Conservation (phyloP, 1,284 basidiomycete species). For the Sporisorium scitamineum region DNA sequence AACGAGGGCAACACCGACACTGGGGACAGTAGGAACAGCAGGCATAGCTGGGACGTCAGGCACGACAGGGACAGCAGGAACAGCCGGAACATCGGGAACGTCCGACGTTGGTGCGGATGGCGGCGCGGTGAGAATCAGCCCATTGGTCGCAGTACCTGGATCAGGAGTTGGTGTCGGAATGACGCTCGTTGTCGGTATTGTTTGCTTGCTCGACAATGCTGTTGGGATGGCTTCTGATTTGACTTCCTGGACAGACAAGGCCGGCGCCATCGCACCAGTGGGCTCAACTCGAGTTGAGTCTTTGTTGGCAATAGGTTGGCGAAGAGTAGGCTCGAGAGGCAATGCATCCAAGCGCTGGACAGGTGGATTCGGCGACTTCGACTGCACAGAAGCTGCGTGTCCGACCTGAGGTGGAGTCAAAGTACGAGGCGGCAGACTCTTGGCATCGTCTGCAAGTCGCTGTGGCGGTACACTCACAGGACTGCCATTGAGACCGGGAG, state of each 20-base stretch:
- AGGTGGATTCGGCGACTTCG: neutral
- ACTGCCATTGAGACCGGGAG: conserved; percentile 34
- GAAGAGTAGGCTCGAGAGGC: conserved; percentile 19
- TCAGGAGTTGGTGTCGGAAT: neutral
- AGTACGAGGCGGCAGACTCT: conserved; percentile 4
- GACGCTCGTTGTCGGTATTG: neutral
- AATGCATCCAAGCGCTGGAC: conserved; percentile 11
- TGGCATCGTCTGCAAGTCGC: conserved; percentile 12
- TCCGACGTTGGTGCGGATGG: neutral
- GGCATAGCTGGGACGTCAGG: neutral
- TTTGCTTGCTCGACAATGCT: neutral
- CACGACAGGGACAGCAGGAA: neutral
- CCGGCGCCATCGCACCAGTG: neutral
- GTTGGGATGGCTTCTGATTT: conserved; percentile 14
- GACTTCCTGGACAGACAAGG: conserved; percentile 4
- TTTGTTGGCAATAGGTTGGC: conserved; percentile 7
- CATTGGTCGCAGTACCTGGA: neutral
- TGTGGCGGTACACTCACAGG: conserved; percentile 16
- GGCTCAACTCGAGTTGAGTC: neutral
- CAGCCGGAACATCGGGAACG: neutral
- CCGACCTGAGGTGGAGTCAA: neutral
- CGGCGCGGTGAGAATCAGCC: neutral
- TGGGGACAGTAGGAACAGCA: neutral
- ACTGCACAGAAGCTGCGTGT: neutral
- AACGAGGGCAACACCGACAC: neutral